phyloP scores from a whole-genome alignment of 1,284 basidiomycete species.

The Cryptococcus sp. region DNA sequence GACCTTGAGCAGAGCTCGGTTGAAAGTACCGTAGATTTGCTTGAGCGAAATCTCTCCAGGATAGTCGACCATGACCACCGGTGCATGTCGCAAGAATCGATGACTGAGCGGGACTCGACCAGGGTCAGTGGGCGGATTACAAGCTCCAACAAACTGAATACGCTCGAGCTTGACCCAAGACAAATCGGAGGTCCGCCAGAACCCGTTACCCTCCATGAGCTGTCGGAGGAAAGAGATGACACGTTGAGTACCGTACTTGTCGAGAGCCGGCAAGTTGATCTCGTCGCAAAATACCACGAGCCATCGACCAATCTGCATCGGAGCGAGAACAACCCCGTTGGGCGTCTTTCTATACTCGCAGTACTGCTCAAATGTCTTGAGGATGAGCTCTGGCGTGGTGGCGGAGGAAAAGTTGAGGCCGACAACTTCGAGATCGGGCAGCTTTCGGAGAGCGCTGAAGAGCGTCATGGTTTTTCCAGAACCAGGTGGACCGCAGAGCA shows the following conservation, averaged over 20 bases:
- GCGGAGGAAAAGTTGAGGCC: constrained; percentile 99
- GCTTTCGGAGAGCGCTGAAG: constrained; percentile 95
- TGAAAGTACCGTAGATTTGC: constrained; percentile 99
- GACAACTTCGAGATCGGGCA: constrained; percentile 98
- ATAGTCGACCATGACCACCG: constrained; percentile 99
- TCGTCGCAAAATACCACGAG: constrained; percentile 99
- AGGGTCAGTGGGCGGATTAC: constrained; percentile 99
- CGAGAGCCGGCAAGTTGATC: constrained; percentile 93
- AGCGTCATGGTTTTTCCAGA: constrained; percentile 99
- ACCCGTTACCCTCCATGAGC: constrained; percentile 90
- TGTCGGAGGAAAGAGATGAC: constrained; percentile 99
- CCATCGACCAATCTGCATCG: constrained; percentile 94
- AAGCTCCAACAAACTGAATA: constrained; percentile 98
- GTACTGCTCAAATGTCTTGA: constrained; percentile 99
- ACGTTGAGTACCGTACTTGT: constrained; percentile 97
- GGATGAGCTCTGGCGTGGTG: constrained; percentile 92
- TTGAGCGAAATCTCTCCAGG: constrained; percentile 95
- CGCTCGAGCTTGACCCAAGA: constrained; percentile 96
- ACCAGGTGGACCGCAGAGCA: constrained; percentile 97
- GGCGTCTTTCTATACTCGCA: constrained; percentile 99
- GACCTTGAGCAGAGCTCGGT: constrained; percentile 91
- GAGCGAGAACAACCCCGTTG: constrained; percentile 89
- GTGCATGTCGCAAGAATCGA: constrained; percentile 95
- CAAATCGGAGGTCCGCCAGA: constrained; percentile 91
- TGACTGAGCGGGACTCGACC: constrained; percentile 97